Base-by-base conservation (phyloP, 1,284 basidiomycete genomes). In the Porodaedalea pini region DNA sequence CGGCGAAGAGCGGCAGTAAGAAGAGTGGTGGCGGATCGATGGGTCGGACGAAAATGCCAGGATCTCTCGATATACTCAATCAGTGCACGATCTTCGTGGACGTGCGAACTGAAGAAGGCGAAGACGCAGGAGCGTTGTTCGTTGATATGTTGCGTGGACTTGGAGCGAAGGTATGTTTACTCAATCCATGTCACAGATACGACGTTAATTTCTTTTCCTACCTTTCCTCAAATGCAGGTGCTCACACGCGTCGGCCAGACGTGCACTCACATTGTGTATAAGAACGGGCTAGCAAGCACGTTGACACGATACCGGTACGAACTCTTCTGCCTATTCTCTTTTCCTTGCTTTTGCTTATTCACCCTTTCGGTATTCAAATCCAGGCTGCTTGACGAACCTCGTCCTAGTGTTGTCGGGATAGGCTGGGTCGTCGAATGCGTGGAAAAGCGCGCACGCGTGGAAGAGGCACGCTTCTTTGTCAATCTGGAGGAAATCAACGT, bases 391-490 rank as follows among this genome's bases (percentile, higher is more conserved):
- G 74, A 82, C 34, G 83, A 89, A 29, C 85, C 86, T 0, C 86
- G 86, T 64, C 90, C 90, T 0, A 69, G 78, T 40, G 83, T 95
- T 10, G 89, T 97, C 11, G 90, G 92, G 10, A 91, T 95, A 62
- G 86, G 82, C n/a, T 97, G 94, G 94, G 90, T 96, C 2, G 90
- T 93, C 1, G 83, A 88, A 64, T 93, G 90, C 63, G 88, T 83
- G 10, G 92, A 95, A 67, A 79, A 84, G 57, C 78, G 83, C 21
- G 70, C 72, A 40, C 78, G 73, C 43, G 79, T 90, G 1, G 85
- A 86, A 6, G 93, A 95, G 67, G 71, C 73, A 2, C 76, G 74
- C 32, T 92, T 85, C 68, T 66, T 80, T 21, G 80, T 96, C 51
- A 82, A 92, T 63, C 73, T 92, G 1, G 83, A 83, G 23, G 74